Percentiles rank a stretch among this genome's conserved stretches.
Evolutionary conservation across 768 basidiomycete genomes (phyloP).

Genomic region (Tephrocybe sp.): DNA sequence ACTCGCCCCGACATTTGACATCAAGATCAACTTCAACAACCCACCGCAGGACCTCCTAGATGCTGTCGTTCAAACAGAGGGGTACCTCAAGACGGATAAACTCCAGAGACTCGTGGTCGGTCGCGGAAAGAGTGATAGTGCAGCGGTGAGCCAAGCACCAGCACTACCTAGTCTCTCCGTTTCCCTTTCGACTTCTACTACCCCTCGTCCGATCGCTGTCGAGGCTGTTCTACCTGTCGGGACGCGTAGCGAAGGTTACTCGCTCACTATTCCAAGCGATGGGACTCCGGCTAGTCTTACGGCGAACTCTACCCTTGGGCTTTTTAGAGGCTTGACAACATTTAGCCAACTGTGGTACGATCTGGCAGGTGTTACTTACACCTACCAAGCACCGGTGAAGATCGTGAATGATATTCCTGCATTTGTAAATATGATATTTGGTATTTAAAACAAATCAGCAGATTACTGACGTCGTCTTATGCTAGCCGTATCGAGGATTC

Average conservation of each 20-base stretch:
- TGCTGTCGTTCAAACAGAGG: slow-evolving; percentile 53
- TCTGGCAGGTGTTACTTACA: slow-evolving; percentile 45
- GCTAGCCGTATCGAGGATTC: slow-evolving; percentile 71
- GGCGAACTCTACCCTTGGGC: slow-evolving; percentile 65
- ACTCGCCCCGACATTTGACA: slow-evolving; percentile 51
- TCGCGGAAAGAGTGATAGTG: slow-evolving; percentile 51
- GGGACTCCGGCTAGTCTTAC: slow-evolving; percentile 54
- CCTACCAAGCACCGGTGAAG: slow-evolving; percentile 52
- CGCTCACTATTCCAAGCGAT: slow-evolving; percentile 51
- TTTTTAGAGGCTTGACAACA: slow-evolving; percentile 75
- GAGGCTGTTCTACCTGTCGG: slow-evolving; percentile 52
- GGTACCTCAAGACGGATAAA: slow-evolving; percentile 48
- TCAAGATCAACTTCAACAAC: slow-evolving; percentile 40
- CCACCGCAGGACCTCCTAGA: slow-evolving; percentile 57
- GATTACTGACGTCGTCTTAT: not conserved
- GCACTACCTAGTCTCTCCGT: slow-evolving; percentile 45
- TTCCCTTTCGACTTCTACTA: slow-evolving; percentile 29
- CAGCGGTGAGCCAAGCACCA: slow-evolving; percentile 36
- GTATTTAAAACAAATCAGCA: slow-evolving; percentile 19
- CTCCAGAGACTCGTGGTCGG: slow-evolving; percentile 59
- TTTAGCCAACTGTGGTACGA: slow-evolving; percentile 73
- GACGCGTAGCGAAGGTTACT: slow-evolving; percentile 59
- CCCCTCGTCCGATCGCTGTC: slow-evolving; percentile 45
- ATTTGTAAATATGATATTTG: too few species aligned
- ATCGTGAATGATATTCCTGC: slow-evolving; percentile 62